phyloP scores from a whole-genome alignment of 2,329 filamentous ascomycete genomes.

The Botrytis deweyae region DNA sequence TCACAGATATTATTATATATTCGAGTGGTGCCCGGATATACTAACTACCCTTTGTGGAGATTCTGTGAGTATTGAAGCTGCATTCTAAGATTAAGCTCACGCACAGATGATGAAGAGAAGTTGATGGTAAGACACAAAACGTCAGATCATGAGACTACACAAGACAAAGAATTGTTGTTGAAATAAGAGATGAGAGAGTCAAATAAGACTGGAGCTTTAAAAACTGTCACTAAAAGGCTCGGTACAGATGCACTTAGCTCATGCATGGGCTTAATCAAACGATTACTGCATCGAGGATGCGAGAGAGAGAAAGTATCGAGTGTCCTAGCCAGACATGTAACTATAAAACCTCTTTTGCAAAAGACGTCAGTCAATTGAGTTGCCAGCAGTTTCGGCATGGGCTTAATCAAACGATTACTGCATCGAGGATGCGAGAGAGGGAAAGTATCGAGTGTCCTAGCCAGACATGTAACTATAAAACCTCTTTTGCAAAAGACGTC shows the following conservation, averaged over 20 bases:
- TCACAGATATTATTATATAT: neutral
- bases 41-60: neutral
- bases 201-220: neutral
- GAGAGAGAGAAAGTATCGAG: neutral
- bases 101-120: neutral
- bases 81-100: neutral
- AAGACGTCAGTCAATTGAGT: neutral
- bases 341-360: neutral
- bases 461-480: neutral
- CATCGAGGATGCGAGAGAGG: neutral
- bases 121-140: neutral
- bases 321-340: neutral
- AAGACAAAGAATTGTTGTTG: neutral
- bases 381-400: neutral
- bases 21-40: neutral
- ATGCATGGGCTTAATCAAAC: neutral
- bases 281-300: neutral
- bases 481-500: neutral
- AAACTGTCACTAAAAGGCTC: neutral
- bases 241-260: neutral
- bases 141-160: neutral
- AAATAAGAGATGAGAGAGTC: neutral
- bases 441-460: neutral
- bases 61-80: neutral
- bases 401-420: constrained; percentile 2